Evolutionary conservation across 2,329 filamentous ascomycete species (phyloP), one percentile per base, ranked within the genome.

Genomic region (Ilyonectria mors-panacis): DNA sequence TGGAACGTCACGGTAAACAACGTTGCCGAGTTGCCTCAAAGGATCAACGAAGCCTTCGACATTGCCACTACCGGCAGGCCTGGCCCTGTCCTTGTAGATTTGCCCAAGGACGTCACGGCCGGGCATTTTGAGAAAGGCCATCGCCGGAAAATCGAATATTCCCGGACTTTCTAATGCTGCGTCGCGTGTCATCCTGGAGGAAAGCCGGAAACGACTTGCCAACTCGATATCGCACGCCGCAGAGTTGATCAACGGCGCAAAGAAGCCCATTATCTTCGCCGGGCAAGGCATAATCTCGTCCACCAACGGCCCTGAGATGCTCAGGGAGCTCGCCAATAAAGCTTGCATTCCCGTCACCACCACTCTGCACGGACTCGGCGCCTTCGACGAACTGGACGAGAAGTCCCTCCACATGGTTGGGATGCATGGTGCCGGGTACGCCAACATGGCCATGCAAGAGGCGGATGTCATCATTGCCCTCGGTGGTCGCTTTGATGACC

Each of bases 1-100:
- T 99, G 96, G 96, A 98, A 98, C 77, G 94, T 97, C 67, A 97
- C 98, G 94, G 94, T 98, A 56, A 98, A 97, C 88, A 95, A 92
- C 80, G 91, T 97, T 61, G 94, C 94, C 57, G 96, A 99, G 83
- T 87, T 99, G 63, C 95, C 96, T 56, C 90, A 93, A 76, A 89
- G 95, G 71, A 98, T 98, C 79, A 97, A 98, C 81, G 96, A 98
- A 84, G 96, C 96, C 54, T 98, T 98, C 78, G 95, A 98, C 84
- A 98, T 98, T 78, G 96, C 96, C 44, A 98, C 94, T 45, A 96
- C 92, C 76, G 96, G 96, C 67, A 90, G 96, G 54, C 96, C 96
- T 15, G 96, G 96, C 23, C 96, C 96, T 30, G 96, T 98, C 33
- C 89, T 99, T 69, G 94, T 99, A 69, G 96, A 99, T 81, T 86